These are phyloP conservation scores for Annulohypoxylon nitens DNA, from an alignment of 495 filamentous ascomycete species.

Conservation along the genomic window DNA sequence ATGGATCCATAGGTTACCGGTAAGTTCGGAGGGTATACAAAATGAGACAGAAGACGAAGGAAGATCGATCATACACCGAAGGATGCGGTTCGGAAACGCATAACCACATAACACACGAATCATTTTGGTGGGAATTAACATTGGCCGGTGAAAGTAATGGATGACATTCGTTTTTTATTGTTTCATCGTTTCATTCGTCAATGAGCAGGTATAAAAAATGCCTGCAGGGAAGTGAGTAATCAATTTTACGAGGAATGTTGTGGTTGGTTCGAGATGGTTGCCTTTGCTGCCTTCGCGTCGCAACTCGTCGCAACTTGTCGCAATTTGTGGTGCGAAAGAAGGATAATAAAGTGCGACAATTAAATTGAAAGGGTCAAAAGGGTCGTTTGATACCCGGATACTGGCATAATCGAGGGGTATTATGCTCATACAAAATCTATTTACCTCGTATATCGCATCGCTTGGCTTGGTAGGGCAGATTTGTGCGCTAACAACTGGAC, in stretches of 20 bases:
- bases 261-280: slow-evolving; percentile 20
- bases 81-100: slow-evolving; percentile 15
- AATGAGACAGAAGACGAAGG: slow-evolving; percentile 1
- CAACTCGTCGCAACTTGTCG: neutral
- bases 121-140: slow-evolving; percentile 6
- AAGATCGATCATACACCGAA: slow-evolving; percentile 7
- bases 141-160: neutral
- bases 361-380: neutral
- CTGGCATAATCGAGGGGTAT: neutral
- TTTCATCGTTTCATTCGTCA: slow-evolving; percentile 12
- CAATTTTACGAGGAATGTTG: slow-evolving; percentile 24
- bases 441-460: slow-evolving; percentile 1
- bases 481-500: neutral
- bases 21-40: neutral
- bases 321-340: neutral
- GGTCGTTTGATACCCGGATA: neutral
- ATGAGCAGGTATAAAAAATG: neutral
- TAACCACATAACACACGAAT: neutral
- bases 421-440: neutral
- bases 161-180: neutral
- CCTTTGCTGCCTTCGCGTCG: neutral
- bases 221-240: slow-evolving; percentile 39
- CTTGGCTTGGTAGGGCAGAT: neutral
- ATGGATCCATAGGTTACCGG: neutral
- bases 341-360: slow-evolving; percentile 2